Percentiles rank a stretch among this genome's conserved stretches.
Evolutionary conservation across 768 basidiomycete genomes (phyloP).

Genomic region (Fistulinella prunicolor): DNA sequence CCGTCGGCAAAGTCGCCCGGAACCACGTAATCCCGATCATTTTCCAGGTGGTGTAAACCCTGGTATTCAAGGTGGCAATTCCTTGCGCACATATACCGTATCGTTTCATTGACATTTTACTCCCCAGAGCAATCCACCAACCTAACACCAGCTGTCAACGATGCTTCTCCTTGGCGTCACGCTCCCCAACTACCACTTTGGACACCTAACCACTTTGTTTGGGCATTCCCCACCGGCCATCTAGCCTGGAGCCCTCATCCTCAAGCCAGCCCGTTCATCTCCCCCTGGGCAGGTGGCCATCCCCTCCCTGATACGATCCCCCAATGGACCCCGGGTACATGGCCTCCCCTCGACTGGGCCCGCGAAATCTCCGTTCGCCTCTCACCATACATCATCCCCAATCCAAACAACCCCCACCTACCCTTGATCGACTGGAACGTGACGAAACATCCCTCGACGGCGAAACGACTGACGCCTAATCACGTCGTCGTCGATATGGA

Average conservation of each 20-base stretch:
- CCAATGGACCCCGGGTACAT: slow-evolving; percentile 27
- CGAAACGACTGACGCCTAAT: slow-evolving; percentile 30
- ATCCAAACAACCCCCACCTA: slow-evolving; percentile 27
- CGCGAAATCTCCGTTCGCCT: slow-evolving; percentile 23
- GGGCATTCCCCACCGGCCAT: slow-evolving; percentile 24
- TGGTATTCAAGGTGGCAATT: slow-evolving; percentile 23
- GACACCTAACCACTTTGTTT: slow-evolving; percentile 21
- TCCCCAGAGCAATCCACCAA: slow-evolving; percentile 7
- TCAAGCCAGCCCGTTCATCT: slow-evolving; percentile 9
- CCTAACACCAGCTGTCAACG: neutral
- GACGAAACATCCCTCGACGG: slow-evolving; percentile 30
- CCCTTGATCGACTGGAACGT: slow-evolving; percentile 38
- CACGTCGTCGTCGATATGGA: slow-evolving; percentile 22
- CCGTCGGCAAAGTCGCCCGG: slow-evolving; percentile 4
- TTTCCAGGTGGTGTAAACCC: slow-evolving; percentile 21
- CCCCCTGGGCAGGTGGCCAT: slow-evolving; percentile 19
- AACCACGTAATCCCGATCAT: slow-evolving; percentile 10
- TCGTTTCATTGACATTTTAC: slow-evolving; percentile 3
- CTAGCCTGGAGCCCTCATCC: slow-evolving; percentile 28
- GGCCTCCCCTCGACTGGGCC: slow-evolving; percentile 27
- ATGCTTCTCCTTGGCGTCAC: slow-evolving; percentile 1
- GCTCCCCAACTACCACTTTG: slow-evolving; percentile 11
- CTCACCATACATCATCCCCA: slow-evolving; percentile 29
- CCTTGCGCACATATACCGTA: neutral
- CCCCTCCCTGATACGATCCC: slow-evolving; percentile 24